Evolutionary conservation across 768 basidiomycete genomes (phyloP).

Genomic region (Galerina marginata): DNA sequence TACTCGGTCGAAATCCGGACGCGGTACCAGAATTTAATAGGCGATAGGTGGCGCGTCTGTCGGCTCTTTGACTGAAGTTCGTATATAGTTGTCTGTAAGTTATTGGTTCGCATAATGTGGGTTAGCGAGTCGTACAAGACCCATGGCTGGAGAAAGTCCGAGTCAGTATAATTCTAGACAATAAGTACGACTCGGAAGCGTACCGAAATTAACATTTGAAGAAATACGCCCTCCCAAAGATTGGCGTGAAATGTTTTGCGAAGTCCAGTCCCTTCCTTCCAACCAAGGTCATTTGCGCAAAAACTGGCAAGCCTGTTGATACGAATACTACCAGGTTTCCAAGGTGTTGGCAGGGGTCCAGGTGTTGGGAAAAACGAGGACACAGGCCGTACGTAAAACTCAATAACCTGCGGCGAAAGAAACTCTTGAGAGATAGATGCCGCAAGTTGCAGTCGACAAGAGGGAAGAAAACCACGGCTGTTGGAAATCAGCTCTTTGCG

Average conservation of each 20-base stretch:
- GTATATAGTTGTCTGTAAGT: too few relatives aligned
- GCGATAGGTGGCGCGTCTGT: too few relatives aligned
- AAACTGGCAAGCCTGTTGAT: neutral
- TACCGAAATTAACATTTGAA: conserved; percentile 1
- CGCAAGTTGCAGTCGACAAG: neutral
- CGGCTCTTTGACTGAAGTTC: too few relatives aligned
- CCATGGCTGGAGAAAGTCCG: too few relatives aligned
- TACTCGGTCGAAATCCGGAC: too few relatives aligned
- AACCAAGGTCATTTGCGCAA: neutral
- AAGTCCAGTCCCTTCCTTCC: neutral
- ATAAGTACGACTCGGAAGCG: too few relatives aligned
- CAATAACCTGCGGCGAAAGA: neutral
- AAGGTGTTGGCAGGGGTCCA: neutral
- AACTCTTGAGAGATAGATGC: neutral
- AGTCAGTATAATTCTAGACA: too few relatives aligned
- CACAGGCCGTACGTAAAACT: conserved; percentile 5
- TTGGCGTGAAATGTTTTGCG: neutral
- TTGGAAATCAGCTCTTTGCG: conserved; percentile 1
- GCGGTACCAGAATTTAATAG: too few relatives aligned
- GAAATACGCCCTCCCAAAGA: conserved; percentile 5
- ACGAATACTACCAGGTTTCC: neutral
- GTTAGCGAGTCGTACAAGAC: too few relatives aligned
- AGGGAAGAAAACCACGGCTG: neutral
- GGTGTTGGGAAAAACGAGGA: neutral
- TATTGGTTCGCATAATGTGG: too few relatives aligned